Percentiles rank a stretch among this genome's conserved stretches.
Conservation (phyloP, 1,284 basidiomycete species). For the Taiwanofungus camphoratus region DNA sequence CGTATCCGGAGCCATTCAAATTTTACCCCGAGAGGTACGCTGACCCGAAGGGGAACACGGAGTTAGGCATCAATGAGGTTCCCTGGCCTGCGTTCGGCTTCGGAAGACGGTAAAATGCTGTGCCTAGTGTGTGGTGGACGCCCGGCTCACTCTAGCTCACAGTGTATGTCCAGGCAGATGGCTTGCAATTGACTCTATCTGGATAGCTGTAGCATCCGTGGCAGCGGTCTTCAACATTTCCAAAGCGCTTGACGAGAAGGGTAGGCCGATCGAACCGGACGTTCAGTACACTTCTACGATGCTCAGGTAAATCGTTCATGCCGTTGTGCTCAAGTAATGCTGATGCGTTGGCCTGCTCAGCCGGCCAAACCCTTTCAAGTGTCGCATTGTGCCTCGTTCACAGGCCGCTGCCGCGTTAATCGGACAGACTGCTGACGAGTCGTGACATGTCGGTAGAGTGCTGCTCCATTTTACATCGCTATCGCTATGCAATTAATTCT, state of each 20-base stretch:
- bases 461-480: too few relatives aligned
- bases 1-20: constrained; percentile 21
- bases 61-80: constrained; percentile 26
- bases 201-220: constrained; percentile 24
- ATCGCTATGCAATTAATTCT: too few relatives aligned
- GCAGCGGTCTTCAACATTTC: constrained; percentile 26
- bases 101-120: constrained; percentile 29
- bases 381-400: constrained; percentile 36
- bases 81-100: constrained; percentile 26
- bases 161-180: constrained; percentile 27
- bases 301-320: constrained; percentile 13
- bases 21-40: constrained; percentile 24
- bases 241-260: constrained; percentile 21
- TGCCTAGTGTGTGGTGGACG: background rate
- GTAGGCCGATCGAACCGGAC: constrained; percentile 20
- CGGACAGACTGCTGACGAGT: constrained; percentile 22
- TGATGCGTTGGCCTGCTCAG: constrained; percentile 12
- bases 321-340: background rate
- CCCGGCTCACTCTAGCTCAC: background rate
- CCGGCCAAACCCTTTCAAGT: constrained; percentile 37
- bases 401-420: constrained; percentile 26
- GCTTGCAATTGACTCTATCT: constrained; percentile 27
- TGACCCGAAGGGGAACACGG: constrained; percentile 17
- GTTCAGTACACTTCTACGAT: constrained; percentile 18
- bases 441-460: too few relatives aligned